Evolutionary conservation across 495 filamentous ascomycete genomes (phyloP).

Genomic region (Hyaloscypha hepaticicola): DNA sequence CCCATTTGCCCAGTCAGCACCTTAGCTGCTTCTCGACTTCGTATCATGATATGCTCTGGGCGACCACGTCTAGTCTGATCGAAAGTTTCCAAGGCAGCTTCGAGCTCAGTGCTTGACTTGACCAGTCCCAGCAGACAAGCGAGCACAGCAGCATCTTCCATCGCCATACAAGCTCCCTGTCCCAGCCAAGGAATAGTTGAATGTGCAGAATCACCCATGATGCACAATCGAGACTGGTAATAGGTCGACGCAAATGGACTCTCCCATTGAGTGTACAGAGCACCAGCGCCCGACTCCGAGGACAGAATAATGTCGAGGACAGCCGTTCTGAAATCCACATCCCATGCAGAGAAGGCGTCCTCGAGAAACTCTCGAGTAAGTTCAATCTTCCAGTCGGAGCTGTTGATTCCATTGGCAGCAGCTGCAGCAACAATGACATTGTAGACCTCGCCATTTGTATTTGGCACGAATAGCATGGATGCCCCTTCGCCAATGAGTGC

Average conservation of each 20-base stretch:
- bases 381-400: background rate
- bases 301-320: background rate
- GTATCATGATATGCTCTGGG: background rate
- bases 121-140: background rate
- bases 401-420: background rate
- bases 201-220: background rate
- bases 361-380: background rate
- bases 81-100: background rate
- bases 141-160: background rate
- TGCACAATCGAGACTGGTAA: conserved; percentile 1
- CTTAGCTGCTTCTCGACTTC: background rate
- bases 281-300: background rate
- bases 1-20: conserved; percentile 1
- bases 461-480: background rate
- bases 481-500: background rate
- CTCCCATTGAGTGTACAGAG: background rate
- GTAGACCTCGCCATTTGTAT: conserved; percentile 1
- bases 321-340: background rate
- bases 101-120: conserved; percentile 1
- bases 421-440: conserved; percentile 1
- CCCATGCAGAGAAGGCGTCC: background rate
- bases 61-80: conserved; percentile 1
- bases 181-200: conserved; percentile 1
- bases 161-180: conserved; percentile 1
- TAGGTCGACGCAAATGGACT: conserved; percentile 1